Conservation (phyloP, 1,139 yeast genomes). For the Hanseniaspora uvarum region DNA sequence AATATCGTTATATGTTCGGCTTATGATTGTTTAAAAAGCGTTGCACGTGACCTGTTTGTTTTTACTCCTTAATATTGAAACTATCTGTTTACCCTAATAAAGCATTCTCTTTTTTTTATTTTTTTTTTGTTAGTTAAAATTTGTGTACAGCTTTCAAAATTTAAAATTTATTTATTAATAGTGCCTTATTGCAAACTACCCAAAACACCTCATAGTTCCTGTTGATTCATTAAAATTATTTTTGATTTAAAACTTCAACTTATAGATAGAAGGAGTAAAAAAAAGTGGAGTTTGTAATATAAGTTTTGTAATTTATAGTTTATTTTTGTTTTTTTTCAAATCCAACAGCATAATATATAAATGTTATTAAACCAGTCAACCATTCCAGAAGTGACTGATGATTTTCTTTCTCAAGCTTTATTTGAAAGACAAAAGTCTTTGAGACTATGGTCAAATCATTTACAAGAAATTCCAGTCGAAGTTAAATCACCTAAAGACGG, state of each 20-base stretch:
- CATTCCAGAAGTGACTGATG: conserved; percentile 37
- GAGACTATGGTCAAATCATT: conserved; percentile 24
- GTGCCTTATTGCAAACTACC: too few relatives aligned
- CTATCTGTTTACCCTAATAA: not conserved
- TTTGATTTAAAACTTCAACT: too few relatives aligned
- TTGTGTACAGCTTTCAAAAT: not conserved
- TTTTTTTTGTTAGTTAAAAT: not conserved
- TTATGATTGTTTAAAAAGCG: not conserved
- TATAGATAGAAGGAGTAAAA: not conserved
- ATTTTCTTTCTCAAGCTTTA: conserved; percentile 6
- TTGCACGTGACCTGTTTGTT: not conserved
- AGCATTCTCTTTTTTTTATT: not conserved
- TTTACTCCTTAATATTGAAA: not conserved
- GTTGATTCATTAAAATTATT: too few relatives aligned
- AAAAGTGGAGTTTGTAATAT: not conserved
- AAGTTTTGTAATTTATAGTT: too few relatives aligned
- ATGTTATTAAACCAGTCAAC: conserved; percentile 35
- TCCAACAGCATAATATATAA: not conserved
- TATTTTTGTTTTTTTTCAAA: not conserved
- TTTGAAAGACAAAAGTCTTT: conserved; percentile 13
- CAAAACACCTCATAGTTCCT: too few relatives aligned
- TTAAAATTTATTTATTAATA: not conserved
- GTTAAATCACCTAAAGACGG: conserved; percentile 14
- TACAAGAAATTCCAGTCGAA: conserved; percentile 34
- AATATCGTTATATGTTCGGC: too few relatives aligned